A percentile compares a stretch with the other conserved stretches of the same genome.
phyloP scores from a whole-genome alignment of 768 basidiomycete genomes.

The Mycena haematopus region DNA sequence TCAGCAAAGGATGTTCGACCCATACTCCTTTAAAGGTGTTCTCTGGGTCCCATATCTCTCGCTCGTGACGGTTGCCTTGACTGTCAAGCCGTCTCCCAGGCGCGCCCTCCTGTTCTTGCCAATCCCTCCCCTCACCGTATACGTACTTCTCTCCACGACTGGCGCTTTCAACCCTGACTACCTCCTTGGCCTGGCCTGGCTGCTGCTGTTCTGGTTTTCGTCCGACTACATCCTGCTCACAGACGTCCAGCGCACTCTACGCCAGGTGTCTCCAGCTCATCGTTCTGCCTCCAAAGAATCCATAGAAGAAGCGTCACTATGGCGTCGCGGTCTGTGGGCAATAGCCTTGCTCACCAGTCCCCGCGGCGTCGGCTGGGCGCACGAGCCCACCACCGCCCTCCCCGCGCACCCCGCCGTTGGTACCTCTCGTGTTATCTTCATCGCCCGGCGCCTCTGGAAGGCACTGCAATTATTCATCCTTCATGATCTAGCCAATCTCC shows the following conservation, averaged over 20 bases:
- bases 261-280: neutral
- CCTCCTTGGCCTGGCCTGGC: neutral
- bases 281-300: conserved; percentile 14
- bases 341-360: conserved; percentile 31
- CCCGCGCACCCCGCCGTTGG: conserved; percentile 30
- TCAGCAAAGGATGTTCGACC: too few relatives aligned
- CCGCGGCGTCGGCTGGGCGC: conserved; percentile 39
- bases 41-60: neutral
- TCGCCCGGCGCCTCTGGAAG: conserved; percentile 29
- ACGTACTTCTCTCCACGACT: neutral
- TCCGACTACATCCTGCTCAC: conserved; percentile 34
- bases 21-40: neutral
- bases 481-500: conserved; percentile 32
- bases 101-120: conserved; percentile 16
- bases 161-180: conserved; percentile 10
- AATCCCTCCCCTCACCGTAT: neutral
- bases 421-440: conserved; percentile 31
- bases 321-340: conserved; percentile 34
- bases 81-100: conserved; percentile 11
- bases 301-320: conserved; percentile 30
- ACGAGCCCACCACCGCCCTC: conserved; percentile 33
- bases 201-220: conserved; percentile 1
- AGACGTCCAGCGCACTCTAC: conserved; percentile 36
- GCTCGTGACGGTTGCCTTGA: conserved; percentile 1
- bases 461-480: conserved; percentile 25